Percentiles rank a stretch among this genome's conserved stretches.
phyloP scores from a whole-genome alignment of 2,329 filamentous ascomycete species.

The Colletotrichum scovillei region DNA sequence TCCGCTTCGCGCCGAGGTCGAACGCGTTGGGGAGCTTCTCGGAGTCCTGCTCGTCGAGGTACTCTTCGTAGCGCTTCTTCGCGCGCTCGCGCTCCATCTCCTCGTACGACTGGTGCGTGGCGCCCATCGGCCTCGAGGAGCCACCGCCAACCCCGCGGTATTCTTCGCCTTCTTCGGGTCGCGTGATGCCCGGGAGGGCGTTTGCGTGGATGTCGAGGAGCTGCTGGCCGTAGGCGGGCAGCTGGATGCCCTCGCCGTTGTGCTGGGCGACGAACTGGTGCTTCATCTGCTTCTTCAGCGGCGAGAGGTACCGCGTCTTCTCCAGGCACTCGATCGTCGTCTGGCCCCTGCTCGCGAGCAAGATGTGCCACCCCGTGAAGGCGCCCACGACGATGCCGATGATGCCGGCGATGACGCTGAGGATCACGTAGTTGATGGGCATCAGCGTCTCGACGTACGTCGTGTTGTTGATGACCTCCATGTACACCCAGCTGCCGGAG shows the following conservation, averaged over 20 bases:
- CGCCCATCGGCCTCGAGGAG: constrained; percentile 42
- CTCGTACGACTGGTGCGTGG: constrained; percentile 61
- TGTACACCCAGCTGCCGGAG: constrained; percentile 84
- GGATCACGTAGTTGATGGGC: constrained; percentile 90
- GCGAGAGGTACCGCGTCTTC: constrained; percentile 92
- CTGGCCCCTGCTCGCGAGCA: constrained; percentile 80
- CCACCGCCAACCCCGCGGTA: constrained; percentile 47
- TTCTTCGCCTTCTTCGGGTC: constrained; percentile 84
- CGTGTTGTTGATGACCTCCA: constrained; percentile 78
- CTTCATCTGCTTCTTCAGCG: constrained; percentile 78
- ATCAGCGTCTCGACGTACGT: constrained; percentile 80
- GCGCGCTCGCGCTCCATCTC: constrained; percentile 67
- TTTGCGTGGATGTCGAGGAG: constrained; percentile 86
- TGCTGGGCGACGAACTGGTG: constrained; percentile 68
- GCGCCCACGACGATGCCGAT: constrained; percentile 89
- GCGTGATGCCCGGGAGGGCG: constrained; percentile 80
- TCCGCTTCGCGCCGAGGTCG: constrained; percentile 85
- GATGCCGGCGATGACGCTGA: constrained; percentile 88
- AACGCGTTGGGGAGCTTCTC: constrained; percentile 93
- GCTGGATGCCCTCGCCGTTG: constrained; percentile 59
- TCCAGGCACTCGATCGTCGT: constrained; percentile 98
- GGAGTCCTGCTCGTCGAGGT: constrained; percentile 90
- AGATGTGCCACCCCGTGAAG: constrained; percentile 93
- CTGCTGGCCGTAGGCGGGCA: constrained; percentile 76
- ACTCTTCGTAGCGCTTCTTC: constrained; percentile 71